Base-by-base conservation (phyloP, 2,329 filamentous ascomycete species). In the Neocucurbitaria cava region DNA sequence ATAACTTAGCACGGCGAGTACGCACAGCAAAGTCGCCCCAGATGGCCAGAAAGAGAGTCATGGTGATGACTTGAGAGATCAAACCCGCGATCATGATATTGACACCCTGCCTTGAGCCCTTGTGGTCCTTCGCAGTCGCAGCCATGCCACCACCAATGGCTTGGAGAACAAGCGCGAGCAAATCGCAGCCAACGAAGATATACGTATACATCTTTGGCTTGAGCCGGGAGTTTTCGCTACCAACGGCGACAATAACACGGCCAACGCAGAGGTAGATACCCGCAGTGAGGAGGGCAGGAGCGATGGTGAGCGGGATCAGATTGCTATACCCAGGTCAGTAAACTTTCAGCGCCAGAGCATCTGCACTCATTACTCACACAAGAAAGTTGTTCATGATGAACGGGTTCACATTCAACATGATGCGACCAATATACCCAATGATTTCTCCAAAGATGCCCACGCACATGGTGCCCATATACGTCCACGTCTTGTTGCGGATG, bases 1-100 rank as follows among this genome's bases (percentile, higher is more conserved):
- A 52, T 5, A 46, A 36, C 42, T 58, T 65, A 8, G 61, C 62
- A 30, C 59, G 59, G 9, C 58, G 60, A 15, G 57, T 45, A 20
- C 65, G 61, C 8, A 68, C 38, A 6, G 36, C 61, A 49, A 77
- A 79, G 49, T 79, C 74, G 4, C 52, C 66, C 43, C 74, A 77
- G 6, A 79, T 53, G 2, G 56, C 50, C 23, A 80, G 71, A 64
- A 84, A 85, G 52, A 80, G 76, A 10, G 80, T 65, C 56, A 83
- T 71, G 0, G 82, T 83, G 8, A 76, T 73, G 17, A 86, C 81
- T 65, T 86, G 84, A 43, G 81, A 80, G 1, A 79, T 77, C 24
- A 87, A 77, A 59, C 84, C 84, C 2, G 82, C 79, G 38, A 86
- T 81, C 71, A 85, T 85, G 57, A 85, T 79, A 55, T 83, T 71